These are phyloP conservation scores for Neurospora pannonica DNA, from an alignment of 495 filamentous ascomycete genomes.

Conservation along the genomic window DNA sequence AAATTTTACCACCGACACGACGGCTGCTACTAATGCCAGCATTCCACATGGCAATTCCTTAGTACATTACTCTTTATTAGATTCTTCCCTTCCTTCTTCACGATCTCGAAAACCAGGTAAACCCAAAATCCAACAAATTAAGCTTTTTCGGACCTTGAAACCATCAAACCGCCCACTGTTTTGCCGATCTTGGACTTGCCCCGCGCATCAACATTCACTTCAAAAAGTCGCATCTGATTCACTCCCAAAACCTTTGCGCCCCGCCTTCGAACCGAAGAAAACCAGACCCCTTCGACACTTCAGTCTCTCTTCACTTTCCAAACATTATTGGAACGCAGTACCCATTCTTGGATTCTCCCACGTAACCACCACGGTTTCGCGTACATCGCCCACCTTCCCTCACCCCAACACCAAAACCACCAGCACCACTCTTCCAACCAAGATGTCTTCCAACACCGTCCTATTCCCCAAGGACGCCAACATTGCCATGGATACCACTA, in stretches of 20 bases:
- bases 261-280: neutral
- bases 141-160: neutral
- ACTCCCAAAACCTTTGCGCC: neutral
- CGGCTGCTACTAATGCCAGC: neutral
- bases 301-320: neutral
- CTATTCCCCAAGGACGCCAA: slow-evolving; percentile 54
- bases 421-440: neutral
- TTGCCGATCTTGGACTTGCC: neutral
- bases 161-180: neutral
- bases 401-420: neutral
- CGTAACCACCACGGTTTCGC: neutral
- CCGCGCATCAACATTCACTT: neutral
- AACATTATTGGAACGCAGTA: neutral
- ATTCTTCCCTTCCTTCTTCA: neutral
- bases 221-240: neutral
- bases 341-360: neutral
- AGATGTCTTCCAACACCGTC: slow-evolving; percentile 30
- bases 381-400: neutral
- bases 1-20: slow-evolving; percentile 10
- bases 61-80: neutral
- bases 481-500: slow-evolving; percentile 23
- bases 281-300: neutral
- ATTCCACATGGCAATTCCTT: neutral
- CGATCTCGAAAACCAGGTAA: neutral
- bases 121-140: neutral